Percentiles rank a stretch among this genome's conserved stretches.
Conservation (phyloP, 164 flowering plant genomes). For the Platanus orientalis region DNA sequence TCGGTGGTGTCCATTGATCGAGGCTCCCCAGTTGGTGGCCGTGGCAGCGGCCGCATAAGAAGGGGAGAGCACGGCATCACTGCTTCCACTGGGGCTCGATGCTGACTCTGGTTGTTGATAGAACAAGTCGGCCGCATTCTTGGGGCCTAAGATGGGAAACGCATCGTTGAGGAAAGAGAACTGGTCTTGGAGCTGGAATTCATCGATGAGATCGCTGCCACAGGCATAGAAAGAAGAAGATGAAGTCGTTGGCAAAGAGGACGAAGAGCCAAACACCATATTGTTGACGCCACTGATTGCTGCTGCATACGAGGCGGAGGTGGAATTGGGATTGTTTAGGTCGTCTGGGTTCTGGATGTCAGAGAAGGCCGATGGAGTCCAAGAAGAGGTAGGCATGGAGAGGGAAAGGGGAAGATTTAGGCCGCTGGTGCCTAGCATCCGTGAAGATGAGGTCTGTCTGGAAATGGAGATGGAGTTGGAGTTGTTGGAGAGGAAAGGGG, state of each 20-base stretch:
- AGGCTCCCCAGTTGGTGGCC: constrained; percentile 15
- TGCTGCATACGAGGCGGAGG: constrained; percentile 37
- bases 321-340: constrained; percentile 32
- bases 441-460: constrained; percentile 25
- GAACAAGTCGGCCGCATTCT: constrained; percentile 27
- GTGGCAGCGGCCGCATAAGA: constrained; percentile 11
- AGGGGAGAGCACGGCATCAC: constrained; percentile 34
- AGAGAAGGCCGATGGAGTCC: constrained; percentile 29
- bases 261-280: constrained; percentile 10
- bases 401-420: constrained; percentile 29
- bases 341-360: constrained; percentile 33
- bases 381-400: constrained; percentile 32
- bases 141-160: constrained; percentile 11
- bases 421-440: constrained; percentile 11
- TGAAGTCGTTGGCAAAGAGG: constrained; percentile 14
- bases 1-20: constrained; percentile 29
- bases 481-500: constrained; percentile 34
- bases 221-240: constrained; percentile 2
- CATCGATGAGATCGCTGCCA: constrained; percentile 32
- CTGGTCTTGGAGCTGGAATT: constrained; percentile 50
- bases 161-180: constrained; percentile 48
- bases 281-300: constrained; percentile 26
- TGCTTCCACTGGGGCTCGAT: constrained; percentile 33
- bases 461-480: constrained; percentile 27
- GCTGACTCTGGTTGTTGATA: constrained; percentile 32